Evolutionary conservation across 352 stramenopile genomes (phyloP).

Genomic region (Globisporangium echinulatum): DNA sequence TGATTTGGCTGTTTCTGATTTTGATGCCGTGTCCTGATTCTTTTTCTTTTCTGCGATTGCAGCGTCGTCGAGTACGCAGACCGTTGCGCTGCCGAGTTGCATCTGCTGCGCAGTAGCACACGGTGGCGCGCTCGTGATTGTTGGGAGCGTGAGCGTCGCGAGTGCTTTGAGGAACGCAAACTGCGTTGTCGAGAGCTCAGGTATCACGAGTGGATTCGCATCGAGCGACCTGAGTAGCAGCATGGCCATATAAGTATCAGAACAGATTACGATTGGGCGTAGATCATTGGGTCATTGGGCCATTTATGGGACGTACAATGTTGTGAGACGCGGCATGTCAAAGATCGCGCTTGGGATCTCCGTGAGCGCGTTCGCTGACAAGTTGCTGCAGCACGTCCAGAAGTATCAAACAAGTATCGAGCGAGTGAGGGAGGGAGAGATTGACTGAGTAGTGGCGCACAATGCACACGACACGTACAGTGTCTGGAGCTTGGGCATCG

Average conservation of each 20-base stretch:
- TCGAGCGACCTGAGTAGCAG: slow-evolving; percentile 10
- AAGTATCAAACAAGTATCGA: neutral
- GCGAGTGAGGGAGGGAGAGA: slow-evolving; percentile 4
- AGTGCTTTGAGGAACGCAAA: slow-evolving; percentile 23
- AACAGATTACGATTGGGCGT: too few relatives aligned
- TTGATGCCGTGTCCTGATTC: neutral
- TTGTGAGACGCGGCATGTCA: slow-evolving; percentile 29
- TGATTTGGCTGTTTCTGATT: neutral
- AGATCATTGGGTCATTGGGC: too few relatives aligned
- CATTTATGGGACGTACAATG: slow-evolving; percentile 24
- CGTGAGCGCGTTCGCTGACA: slow-evolving; percentile 47
- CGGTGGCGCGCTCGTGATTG: slow-evolving; percentile 15
- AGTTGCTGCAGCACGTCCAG: slow-evolving; percentile 21
- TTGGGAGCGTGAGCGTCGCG: slow-evolving; percentile 27
- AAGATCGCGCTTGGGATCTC: slow-evolving; percentile 41
- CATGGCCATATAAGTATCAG: too few relatives aligned
- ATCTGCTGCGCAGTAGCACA: slow-evolving; percentile 23
- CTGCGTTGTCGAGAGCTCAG: slow-evolving; percentile 5
- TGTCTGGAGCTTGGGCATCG: slow-evolving; percentile 34
- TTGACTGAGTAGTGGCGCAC: too few relatives aligned
- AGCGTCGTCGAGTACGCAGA: slow-evolving; percentile 25
- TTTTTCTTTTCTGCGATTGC: slow-evolving; percentile 13
- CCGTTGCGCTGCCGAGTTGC: slow-evolving; percentile 18
- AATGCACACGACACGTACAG: slow-evolving; percentile 23
- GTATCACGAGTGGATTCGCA: slow-evolving; percentile 4